Evolutionary conservation across 805 yeast species (phyloP).

Genomic region (Kodamaea kakaduensis): DNA sequence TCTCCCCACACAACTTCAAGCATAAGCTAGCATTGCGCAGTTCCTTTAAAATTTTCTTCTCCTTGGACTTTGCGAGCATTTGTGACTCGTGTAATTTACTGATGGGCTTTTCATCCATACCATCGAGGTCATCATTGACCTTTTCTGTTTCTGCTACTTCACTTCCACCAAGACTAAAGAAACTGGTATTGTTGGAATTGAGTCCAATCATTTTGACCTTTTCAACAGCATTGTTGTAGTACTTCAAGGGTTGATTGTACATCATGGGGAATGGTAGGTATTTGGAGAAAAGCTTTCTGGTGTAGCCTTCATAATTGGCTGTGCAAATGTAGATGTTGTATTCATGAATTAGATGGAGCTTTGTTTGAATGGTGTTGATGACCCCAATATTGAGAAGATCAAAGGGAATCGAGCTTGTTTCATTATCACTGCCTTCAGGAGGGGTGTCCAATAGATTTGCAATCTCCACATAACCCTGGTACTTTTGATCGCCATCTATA

Average conservation of each 20-base stretch:
- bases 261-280: conserved; percentile 71
- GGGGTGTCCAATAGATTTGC: conserved; percentile 24
- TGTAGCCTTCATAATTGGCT: conserved; percentile 55
- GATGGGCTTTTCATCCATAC: conserved; percentile 24
- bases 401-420: too few species aligned
- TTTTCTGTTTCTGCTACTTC: conserved; percentile 28
- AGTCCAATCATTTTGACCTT: conserved; percentile 32
- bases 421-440: conserved; percentile 16
- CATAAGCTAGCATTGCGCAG: conserved; percentile 31
- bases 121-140: conserved; percentile 18
- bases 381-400: conserved; percentile 45
- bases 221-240: conserved; percentile 35
- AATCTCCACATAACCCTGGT: conserved; percentile 42
- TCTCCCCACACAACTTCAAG: conserved; percentile 22
- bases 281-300: conserved; percentile 50
- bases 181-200: conserved; percentile 22
- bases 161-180: conserved; percentile 23
- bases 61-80: conserved; percentile 31
- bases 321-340: conserved; percentile 56
- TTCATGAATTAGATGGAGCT: conserved; percentile 45
- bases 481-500: conserved; percentile 19
- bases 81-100: conserved; percentile 38
- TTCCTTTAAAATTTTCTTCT: conserved; percentile 28
- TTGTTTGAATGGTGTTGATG: conserved; percentile 37
- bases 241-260: conserved; percentile 58